Percentiles rank a stretch among this genome's conserved stretches.
Conservation (phyloP, 345 rosid genomes). For the Murraya koenigii region DNA sequence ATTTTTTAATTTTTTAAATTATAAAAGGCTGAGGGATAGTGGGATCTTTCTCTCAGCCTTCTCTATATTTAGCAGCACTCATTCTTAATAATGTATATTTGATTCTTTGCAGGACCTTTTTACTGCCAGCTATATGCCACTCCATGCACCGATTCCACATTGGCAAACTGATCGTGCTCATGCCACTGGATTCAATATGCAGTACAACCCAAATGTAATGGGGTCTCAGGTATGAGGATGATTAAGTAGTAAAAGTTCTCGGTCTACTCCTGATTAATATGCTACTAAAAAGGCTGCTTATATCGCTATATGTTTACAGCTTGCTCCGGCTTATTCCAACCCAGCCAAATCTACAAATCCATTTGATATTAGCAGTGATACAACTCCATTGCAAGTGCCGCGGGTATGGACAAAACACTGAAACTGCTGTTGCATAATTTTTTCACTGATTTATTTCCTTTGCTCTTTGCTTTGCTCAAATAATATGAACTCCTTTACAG, state of each 20-base stretch:
- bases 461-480: not conserved
- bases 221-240: constrained; percentile 31
- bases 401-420: constrained; percentile 31
- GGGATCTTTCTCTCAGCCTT: too few relatives aligned
- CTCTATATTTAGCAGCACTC: too few relatives aligned
- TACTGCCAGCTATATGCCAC: constrained; percentile 44
- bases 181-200: constrained; percentile 48
- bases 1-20: too few relatives aligned
- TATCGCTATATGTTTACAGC: constrained; percentile 33
- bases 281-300: not conserved
- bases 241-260: not conserved
- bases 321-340: constrained; percentile 30
- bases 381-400: constrained; percentile 30
- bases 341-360: constrained; percentile 56
- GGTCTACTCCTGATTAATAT: not conserved
- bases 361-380: constrained; percentile 49
- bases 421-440: not conserved
- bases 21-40: too few relatives aligned
- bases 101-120: constrained; percentile 63
- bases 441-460: not conserved
- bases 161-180: constrained; percentile 52
- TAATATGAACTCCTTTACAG: not conserved
- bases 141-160: constrained; percentile 33
- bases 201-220: constrained; percentile 48
- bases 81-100: constrained; percentile 9